Percentiles rank a stretch among this genome's conserved stretches.
phyloP scores from a whole-genome alignment of 331 rosid species.

The Arachis monticola region DNA sequence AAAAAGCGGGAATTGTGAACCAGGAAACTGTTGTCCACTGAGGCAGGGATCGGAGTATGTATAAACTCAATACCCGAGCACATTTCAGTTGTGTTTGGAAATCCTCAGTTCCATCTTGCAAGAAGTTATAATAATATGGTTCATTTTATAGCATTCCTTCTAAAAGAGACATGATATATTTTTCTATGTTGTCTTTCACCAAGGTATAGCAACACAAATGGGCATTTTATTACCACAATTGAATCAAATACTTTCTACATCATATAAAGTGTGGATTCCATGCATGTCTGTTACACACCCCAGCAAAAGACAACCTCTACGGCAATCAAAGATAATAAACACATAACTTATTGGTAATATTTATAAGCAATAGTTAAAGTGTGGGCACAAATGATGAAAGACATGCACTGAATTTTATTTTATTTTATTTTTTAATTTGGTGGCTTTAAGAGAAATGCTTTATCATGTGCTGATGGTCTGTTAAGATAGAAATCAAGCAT shows the following conservation, averaged over 20 bases:
- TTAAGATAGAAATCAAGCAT: neutral
- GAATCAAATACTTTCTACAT: slow-evolving; percentile 17
- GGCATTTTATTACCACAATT: neutral
- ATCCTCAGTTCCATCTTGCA: neutral
- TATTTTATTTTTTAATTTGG: neutral
- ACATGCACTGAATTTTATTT: neutral
- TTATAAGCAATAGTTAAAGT: slow-evolving; percentile 5
- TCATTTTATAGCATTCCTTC: slow-evolving; percentile 10
- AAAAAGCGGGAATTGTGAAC: slow-evolving; percentile 8
- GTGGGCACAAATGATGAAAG: neutral
- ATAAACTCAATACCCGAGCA: neutral
- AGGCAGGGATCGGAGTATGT: neutral
- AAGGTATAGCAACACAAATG: neutral
- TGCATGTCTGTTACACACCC: slow-evolving; percentile 2
- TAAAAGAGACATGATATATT: slow-evolving; percentile 6
- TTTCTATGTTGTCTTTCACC: slow-evolving; percentile 5
- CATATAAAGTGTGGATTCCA: neutral
- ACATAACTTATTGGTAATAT: neutral
- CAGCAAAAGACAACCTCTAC: neutral
- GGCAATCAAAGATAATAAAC: neutral
- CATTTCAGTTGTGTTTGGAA: slow-evolving; percentile 3
- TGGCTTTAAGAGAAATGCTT: slow-evolving; percentile 5
- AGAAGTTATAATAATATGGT: slow-evolving; percentile 19
- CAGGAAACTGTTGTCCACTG: slow-evolving; percentile 10
- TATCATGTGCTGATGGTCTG: neutral